Base-by-base conservation (phyloP, 257 asterid genomes). In the Mitragyna speciosa region DNA sequence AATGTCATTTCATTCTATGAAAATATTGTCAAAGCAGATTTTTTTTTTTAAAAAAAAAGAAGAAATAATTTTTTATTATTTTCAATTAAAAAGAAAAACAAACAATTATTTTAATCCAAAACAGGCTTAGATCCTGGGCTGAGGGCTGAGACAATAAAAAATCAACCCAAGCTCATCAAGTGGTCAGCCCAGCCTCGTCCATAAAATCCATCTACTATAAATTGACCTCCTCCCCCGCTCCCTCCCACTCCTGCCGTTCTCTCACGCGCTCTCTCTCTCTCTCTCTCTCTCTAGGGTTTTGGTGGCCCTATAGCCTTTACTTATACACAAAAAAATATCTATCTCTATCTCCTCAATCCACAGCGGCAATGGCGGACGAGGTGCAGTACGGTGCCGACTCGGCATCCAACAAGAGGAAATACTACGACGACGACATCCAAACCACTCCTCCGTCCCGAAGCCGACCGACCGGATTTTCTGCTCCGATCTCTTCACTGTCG, bases 401-500 rank as follows among this genome's bases (percentile, higher is more conserved):
- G 80, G 81, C 83, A 85, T 81, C 87, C 64, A 90, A 83, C 91
- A 93, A 93, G 88, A 66, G 86, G 67, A 83, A 83, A 76, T 83
- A 83, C 84, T 98, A 91, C 28, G 97, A 94, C 84, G 99, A 91
- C 28, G 97, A 94, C 58, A 70, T 56, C 83, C 86, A 77, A 70
- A 68, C 85, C 20, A 80, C 96, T 16, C 94, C 93, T 76, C 82
- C 97, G 16, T 84, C 95, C 24, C 90, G 97, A 51, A 87, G 97
- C 82, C 67, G 67, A 8, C 84, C 89, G 30, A 91, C 97, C 0
- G 97, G 97, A 7, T 96, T 94, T 82, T 96, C 99, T 20, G 87
- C 85, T 31, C 90, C 89, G 80, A 85, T 87, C 78, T 76, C 88
- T 28, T 76, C 86, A 14, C 84, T 58, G 78, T 90, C 95, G 45